Conservation (phyloP, 1,139 yeast species). For the Zygotorulaspora mrakii region DNA sequence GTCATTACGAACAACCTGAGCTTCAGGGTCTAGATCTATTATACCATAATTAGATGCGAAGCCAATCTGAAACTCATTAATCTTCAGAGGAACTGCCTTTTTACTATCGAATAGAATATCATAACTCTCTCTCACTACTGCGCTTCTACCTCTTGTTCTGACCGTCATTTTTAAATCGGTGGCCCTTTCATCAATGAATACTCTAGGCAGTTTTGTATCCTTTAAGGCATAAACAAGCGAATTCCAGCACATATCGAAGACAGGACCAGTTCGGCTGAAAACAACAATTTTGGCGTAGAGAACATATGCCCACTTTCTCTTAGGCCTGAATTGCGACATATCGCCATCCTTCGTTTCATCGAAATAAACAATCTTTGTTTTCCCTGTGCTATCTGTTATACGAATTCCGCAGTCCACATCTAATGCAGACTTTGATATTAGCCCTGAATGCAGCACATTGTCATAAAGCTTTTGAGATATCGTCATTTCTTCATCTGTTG, state of each 20-base stretch:
- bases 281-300: constrained; percentile 73
- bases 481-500: constrained; percentile 87
- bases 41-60: constrained; percentile 66
- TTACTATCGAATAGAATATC: constrained; percentile 46
- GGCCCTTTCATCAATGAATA: constrained; percentile 58
- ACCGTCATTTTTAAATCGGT: constrained; percentile 50
- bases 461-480: constrained; percentile 68
- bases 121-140: constrained; percentile 44
- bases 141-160: constrained; percentile 50
- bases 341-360: constrained; percentile 30
- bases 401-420: constrained; percentile 50
- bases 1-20: constrained; percentile 35
- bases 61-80: constrained; percentile 42
- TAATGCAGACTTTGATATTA: constrained; percentile 47
- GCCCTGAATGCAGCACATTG: constrained; percentile 50
- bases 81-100: constrained; percentile 35
- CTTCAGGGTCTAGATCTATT: constrained; percentile 42
- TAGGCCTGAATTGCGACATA: constrained; percentile 26
- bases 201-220: constrained; percentile 59
- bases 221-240: constrained; percentile 63
- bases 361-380: constrained; percentile 42
- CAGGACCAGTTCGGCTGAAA: constrained; percentile 76
- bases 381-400: constrained; percentile 42
- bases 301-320: constrained; percentile 55
- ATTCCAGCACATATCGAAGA: constrained; percentile 73